Evolutionary conservation across 2,329 filamentous ascomycete species (phyloP).

Genomic region (Venturiaceae sp.): DNA sequence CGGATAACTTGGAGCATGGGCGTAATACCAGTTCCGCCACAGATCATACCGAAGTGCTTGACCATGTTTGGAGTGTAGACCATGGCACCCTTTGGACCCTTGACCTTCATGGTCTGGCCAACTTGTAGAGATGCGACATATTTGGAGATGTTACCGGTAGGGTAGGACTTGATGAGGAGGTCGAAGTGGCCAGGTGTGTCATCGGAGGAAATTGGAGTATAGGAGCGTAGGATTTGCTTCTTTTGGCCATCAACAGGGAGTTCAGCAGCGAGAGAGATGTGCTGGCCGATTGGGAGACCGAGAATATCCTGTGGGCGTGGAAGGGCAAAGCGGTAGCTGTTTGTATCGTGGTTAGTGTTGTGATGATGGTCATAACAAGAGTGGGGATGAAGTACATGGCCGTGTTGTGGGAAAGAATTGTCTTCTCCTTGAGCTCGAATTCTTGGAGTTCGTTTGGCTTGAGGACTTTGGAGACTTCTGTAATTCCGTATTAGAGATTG

Average conservation of each 20-base stretch:
- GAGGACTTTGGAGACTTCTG: constrained; percentile 71
- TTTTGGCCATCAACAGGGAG: constrained; percentile 30
- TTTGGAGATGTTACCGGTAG: constrained; percentile 94
- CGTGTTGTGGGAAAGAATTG: constrained; percentile 92
- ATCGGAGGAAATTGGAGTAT: constrained; percentile 31
- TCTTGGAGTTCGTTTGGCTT: constrained; percentile 84
- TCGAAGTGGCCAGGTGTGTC: constrained; percentile 73
- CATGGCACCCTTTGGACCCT: constrained; percentile 94
- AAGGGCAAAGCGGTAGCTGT: constrained; percentile 83
- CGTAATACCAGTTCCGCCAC: constrained; percentile 93
- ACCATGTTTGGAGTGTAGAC: constrained; percentile 97
- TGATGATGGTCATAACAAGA: neutral
- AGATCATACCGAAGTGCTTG: constrained; percentile 93
- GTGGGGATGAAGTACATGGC: constrained; percentile 58
- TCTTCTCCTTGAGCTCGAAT: constrained; percentile 91
- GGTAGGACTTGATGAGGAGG: constrained; percentile 95
- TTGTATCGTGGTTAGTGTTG: constrained; percentile 5
- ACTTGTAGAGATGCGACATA: constrained; percentile 75
- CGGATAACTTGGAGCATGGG: constrained; percentile 96
- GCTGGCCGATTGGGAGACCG: constrained; percentile 94
- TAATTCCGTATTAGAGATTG: constrained; percentile 3
- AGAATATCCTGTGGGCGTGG: constrained; percentile 71
- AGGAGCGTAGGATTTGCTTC: constrained; percentile 30
- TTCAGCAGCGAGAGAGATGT: constrained; percentile 80
- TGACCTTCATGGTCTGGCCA: constrained; percentile 74